Conservation (phyloP, 495 filamentous ascomycete species). For the Aspergillus wentii region DNA sequence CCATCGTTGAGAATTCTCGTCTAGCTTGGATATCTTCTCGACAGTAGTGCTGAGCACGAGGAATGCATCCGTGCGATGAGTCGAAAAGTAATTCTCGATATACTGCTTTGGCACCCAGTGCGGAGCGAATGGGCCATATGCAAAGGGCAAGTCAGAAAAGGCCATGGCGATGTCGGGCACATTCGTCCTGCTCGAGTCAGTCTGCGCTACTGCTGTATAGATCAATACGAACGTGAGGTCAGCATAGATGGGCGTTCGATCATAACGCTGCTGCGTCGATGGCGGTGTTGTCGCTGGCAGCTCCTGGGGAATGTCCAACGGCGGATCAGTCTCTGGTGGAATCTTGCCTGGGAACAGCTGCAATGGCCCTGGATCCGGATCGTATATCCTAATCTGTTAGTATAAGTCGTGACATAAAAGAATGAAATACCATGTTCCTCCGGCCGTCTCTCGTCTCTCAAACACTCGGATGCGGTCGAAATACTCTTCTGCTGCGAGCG, state of each 20-base stretch:
- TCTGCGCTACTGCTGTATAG: not conserved
- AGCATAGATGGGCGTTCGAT: not conserved
- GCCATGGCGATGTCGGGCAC: conserved; percentile 47
- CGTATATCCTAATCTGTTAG: not conserved
- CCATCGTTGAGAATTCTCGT: conserved; percentile 32
- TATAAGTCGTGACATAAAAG: not conserved
- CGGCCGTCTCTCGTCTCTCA: conserved; percentile 39
- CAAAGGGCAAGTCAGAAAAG: conserved; percentile 21
- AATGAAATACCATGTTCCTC: conserved; percentile 48
- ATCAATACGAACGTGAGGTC: not conserved
- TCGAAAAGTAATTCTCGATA: not conserved
- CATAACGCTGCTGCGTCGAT: not conserved
- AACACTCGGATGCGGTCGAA: conserved; percentile 46
- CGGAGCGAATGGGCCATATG: conserved; percentile 47
- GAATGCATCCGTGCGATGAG: not conserved
- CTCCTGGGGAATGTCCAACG: not conserved
- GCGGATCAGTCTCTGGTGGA: not conserved
- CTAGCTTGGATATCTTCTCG: not conserved
- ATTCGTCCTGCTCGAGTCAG: conserved; percentile 31
- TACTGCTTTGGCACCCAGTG: conserved; percentile 45
- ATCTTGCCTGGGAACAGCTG: not conserved
- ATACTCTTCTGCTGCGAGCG: conserved; percentile 41
- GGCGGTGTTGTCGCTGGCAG: not conserved
- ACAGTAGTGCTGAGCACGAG: not conserved
- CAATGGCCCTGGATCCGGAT: not conserved